These are phyloP conservation scores for Botrytis paeoniae DNA, from an alignment of 2,329 filamentous ascomycete species.

Conservation along the genomic window DNA sequence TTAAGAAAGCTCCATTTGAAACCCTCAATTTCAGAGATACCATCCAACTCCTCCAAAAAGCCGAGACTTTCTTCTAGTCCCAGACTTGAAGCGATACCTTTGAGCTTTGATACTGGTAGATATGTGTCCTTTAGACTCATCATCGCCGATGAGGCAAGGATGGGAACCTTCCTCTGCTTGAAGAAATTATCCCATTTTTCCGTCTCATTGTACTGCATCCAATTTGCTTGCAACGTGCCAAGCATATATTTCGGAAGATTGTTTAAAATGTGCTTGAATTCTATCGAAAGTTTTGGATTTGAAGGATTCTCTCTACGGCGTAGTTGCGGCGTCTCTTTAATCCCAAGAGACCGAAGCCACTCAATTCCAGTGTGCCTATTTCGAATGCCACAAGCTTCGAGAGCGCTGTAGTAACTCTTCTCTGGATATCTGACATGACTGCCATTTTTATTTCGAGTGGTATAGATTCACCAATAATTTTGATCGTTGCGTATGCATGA, in stretches of 20 bases:
- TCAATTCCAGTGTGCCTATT: not conserved
- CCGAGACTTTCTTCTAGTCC: not conserved
- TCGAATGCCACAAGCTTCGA: too few species aligned
- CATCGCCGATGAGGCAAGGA: not conserved
- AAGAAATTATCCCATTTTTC: not conserved
- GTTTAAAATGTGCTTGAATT: too few species aligned
- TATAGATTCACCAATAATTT: too few species aligned
- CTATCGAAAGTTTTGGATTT: not conserved
- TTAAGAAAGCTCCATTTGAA: not conserved
- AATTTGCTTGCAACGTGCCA: not conserved
- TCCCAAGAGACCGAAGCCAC: not conserved
- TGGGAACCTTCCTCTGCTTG: fast-evolving
- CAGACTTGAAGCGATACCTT: fast-evolving
- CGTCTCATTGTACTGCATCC: not conserved
- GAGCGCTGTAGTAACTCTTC: too few species aligned
- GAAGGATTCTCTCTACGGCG: not conserved
- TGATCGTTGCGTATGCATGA: too few species aligned
- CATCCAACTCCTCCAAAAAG: not conserved
- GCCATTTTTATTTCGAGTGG: too few species aligned
- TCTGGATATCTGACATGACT: too few species aligned
- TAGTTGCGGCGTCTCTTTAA: not conserved
- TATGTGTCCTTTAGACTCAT: fast-evolving
- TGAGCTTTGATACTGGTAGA: not conserved
- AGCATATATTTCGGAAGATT: too few species aligned
- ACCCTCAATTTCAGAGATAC: not conserved